Base-by-base conservation (phyloP, 2,329 filamentous ascomycete genomes). In the Sporothrix pallida region DNA sequence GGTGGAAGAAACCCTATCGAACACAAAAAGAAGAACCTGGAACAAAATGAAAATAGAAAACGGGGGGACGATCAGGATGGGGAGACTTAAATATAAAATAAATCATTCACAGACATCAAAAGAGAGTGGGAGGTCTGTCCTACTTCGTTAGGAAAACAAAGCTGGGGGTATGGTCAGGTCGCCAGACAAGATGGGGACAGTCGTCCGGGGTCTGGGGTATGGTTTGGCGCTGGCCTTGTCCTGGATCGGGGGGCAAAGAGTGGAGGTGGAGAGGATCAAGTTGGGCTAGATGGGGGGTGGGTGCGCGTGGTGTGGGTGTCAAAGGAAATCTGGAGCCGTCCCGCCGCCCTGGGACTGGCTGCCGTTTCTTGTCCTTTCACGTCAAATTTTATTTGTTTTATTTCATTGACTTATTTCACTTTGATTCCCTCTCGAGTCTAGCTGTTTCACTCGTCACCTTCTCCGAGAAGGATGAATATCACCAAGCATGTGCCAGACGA, bases 81-180 rank as follows among this genome's bases (percentile, higher is more conserved):
- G 60, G 60, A 17, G 13, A 63, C 44, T 63, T 63, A 63, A 44
- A 63, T 63, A 44, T 44, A 54, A 56, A 69, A 42, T 50, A 46
- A 46, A 23, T 37, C 31, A 5, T 37, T 5, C 37, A 46, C 7
- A 67, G 13, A 15, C 17, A 17, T 6, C 3, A 37, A 37, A 6
- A 37, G 15, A 54, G 6, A 37, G 7, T 37, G 31, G 31, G 31
- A 37, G 31, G 31, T 37, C 31, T 37, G 4, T 37, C 31, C 31
- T 37, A 37, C 31, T 37, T 37, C 7, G 31, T 37, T 37, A 17
- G n/a, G 5, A 17, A 54, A 54, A 20, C 15, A 8, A 54, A 44
- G 37, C 10, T 20, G 58, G n/a, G n/a, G 20, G 37, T 15, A 63
- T 31, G 31, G 17, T 37, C 31, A 23, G 50, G 58, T 37, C 42